Evolutionary conservation across 345 rosid species (phyloP).

Genomic region (Toxicodendron radicans): DNA sequence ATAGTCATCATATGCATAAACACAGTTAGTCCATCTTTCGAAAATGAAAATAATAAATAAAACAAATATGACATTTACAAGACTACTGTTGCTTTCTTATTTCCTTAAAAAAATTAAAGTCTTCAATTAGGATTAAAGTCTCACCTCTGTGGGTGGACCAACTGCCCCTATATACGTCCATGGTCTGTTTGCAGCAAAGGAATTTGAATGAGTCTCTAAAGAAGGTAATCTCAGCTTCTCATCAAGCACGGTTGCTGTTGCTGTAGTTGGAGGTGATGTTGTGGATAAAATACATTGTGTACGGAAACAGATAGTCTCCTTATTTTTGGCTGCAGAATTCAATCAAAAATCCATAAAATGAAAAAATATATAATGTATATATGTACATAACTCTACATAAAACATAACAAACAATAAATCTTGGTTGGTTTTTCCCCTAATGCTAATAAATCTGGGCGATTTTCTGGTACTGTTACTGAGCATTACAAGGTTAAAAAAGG

Average conservation of each 20-base stretch:
- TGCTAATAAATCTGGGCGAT: background rate
- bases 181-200: constrained; percentile 44
- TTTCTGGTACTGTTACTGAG: background rate
- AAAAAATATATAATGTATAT: background rate
- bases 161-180: constrained; percentile 63
- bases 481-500: background rate
- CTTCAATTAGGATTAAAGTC: background rate
- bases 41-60: background rate
- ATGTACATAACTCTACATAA: background rate
- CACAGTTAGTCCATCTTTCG: background rate
- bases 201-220: constrained; percentile 53
- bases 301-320: constrained; percentile 47
- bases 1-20: background rate
- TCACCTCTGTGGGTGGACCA: constrained; percentile 66
- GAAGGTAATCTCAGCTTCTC: constrained; percentile 81
- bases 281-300: constrained; percentile 74
- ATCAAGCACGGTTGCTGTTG: constrained; percentile 55
- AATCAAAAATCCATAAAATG: constrained; percentile 18
- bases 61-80: background rate
- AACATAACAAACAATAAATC: constrained; percentile 10
- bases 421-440: background rate
- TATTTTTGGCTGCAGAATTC: constrained; percentile 59
- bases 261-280: constrained; percentile 40
- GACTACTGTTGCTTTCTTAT: background rate
- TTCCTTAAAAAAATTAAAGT: background rate